Evolutionary conservation across 495 filamentous ascomycete species (phyloP), one percentile per base, ranked within the genome.

Genomic region (Talaromyces wortmannii): DNA sequence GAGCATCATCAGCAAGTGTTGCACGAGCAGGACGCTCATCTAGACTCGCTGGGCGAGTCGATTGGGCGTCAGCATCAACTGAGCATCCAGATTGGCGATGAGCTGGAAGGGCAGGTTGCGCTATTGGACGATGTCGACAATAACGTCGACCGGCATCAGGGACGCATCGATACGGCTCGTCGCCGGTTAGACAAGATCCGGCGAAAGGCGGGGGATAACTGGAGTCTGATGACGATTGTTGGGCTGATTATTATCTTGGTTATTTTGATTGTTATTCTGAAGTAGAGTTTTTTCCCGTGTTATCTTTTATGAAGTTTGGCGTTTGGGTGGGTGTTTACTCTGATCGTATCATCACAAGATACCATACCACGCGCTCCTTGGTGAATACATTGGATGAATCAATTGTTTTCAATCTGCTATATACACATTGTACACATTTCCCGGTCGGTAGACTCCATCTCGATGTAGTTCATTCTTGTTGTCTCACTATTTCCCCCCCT

Each of bases 41-140:
- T 98, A n/a, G 94, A 97, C 66, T 72, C 81, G 49, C 77, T 98
- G 23, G 90, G 91, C 8, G 82, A 83, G 58, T 89, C 84, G 53
- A 96, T 98, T 60, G 82, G 87, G n/a, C 84, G 92, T 48, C 94
- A 97, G 70, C 80, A 95, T 49, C 90, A 97, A 72, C 76, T 98
- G 60, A 90, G 86, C 60, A 94, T 97, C 65, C 89, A 91, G 75
- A 98, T 98, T 64, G 94, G 94, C 23, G 89, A 97, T 66, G 94
- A 98, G 77, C 75, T 98, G 23, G 94, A 98, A 57, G 83, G 83
- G 58, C 94, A 98, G 64, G 88, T 94, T 18, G 71, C 85, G 63
- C 73, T 98, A 74, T 75, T 98, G 43, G 94, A 95, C 71, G 92
- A 92, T 52, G 85, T 95, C 59, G 94, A 97, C 57, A 78, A 78